Base-by-base conservation (phyloP, 2,329 filamentous ascomycete species). In the Meredithiella fracta region DNA sequence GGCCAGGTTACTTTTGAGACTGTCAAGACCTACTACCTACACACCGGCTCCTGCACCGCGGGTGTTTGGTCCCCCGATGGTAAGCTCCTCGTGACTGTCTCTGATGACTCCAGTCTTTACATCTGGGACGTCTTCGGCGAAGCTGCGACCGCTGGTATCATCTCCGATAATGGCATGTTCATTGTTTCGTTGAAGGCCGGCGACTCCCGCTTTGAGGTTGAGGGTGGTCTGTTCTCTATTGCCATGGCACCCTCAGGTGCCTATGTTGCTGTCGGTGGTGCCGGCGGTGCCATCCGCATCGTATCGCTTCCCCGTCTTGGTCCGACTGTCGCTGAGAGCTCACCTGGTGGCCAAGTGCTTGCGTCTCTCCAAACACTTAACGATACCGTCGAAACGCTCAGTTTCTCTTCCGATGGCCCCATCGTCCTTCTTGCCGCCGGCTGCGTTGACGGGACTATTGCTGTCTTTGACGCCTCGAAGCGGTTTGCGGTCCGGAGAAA, bases 41-140 rank as follows among this genome's bases (percentile, higher is more conserved):
- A 97, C 72, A 91, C 86, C 2, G 84, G 72, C 17, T 72, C 86
- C 26, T 94, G 86, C 70, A 97, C 92, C 1, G 91, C 90, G 6
- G 92, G 92, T 58, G 76, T 85, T 1, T 98, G 92, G 90, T 87
- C 87, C 0, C 78, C 86, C 3, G 90, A 96, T 66, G 92, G 92
- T 53, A 81, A 81, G 29, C 72, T 97, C 15, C 77, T 98, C 1
- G 87, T 86, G 5, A 96, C 90, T 0, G 87, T 97, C 3, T 83
- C 83, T 47, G 91, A 97, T 66, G 91, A 97, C 68, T 78, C 81
- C 58, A 90, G 83, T 62, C 76, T 98, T 58, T 91, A 90, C 67
- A 90, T 95, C 23, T 96, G 88, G 80, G 92, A 97, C 65, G 84
- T 90, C 14, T 95, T 89, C 70, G 86, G 87, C 51, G 78, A 81